Conservation (phyloP, 768 basidiomycete species). For the Tulasnella sp. region DNA sequence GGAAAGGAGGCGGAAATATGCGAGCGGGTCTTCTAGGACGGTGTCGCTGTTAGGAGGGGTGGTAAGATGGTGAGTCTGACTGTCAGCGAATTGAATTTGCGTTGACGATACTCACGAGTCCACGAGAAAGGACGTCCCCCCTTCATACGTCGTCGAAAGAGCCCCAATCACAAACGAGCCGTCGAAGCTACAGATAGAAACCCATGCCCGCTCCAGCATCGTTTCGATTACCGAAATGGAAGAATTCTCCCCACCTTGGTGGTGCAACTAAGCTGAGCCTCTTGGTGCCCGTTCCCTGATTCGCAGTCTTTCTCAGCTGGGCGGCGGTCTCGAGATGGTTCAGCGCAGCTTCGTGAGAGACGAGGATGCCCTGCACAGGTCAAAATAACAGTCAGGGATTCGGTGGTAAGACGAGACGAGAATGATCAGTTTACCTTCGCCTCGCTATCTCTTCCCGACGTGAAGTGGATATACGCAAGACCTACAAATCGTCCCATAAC, state of each 20-base stretch:
- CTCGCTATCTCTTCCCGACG: not conserved
- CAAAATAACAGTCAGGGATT: not conserved
- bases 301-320: not conserved
- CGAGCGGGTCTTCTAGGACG: not conserved
- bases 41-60: not conserved
- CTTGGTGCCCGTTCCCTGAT: not conserved
- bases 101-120: not conserved
- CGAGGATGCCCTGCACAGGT: not conserved
- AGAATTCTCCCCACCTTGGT: not conserved
- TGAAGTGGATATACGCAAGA: constrained; percentile 1
- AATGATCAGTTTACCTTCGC: not conserved
- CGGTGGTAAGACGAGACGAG: not conserved
- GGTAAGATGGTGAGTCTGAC: not conserved
- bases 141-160: not conserved
- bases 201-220: not conserved
- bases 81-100: no score
- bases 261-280: not conserved
- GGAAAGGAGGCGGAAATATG: not conserved
- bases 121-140: not conserved
- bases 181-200: not conserved
- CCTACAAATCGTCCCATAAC: not conserved
- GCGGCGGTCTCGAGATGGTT: not conserved
- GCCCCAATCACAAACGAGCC: not conserved
- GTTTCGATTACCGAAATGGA: not conserved
- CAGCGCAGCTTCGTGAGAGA: not conserved